These are phyloP conservation scores for Podila epigama DNA, from an alignment of 192 early-diverging fungal species.

Conservation along the genomic window DNA sequence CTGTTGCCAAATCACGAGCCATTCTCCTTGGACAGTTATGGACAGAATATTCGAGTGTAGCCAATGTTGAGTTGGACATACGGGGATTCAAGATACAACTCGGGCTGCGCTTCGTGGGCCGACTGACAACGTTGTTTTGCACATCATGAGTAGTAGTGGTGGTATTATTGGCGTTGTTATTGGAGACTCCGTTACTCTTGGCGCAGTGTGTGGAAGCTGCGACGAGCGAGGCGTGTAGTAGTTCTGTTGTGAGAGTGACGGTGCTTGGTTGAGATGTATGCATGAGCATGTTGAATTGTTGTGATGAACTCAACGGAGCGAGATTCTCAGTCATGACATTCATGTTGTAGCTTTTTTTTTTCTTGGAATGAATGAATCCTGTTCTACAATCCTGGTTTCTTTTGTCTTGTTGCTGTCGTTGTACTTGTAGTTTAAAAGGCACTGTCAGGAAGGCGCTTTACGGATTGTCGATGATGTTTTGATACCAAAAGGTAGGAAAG, in stretches of 20 bases:
- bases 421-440: no score
- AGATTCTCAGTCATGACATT: conserved; percentile 26
- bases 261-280: conserved; percentile 6
- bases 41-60: conserved; percentile 58
- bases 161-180: background rate
- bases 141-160: background rate
- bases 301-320: conserved; percentile 8
- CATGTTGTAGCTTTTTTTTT: conserved; percentile 9
- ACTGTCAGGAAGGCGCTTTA: no score
- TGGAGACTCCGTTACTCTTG: background rate
- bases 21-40: conserved; percentile 60
- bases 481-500: no score
- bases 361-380: no score
- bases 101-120: background rate
- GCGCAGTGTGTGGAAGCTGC: background rate
- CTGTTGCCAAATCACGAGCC: conserved; percentile 69
- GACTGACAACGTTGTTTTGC: background rate
- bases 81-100: conserved; percentile 11
- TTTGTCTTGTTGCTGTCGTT: no score
- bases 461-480: no score
- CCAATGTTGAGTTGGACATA: conserved; percentile 26
- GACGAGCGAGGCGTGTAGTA: conserved; percentile 23
- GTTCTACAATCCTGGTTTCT: no score
- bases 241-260: background rate
- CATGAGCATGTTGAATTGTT: conserved; percentile 31